phyloP scores from a whole-genome alignment of 441 rosid species.

The Pelargonium fulgidum region DNA sequence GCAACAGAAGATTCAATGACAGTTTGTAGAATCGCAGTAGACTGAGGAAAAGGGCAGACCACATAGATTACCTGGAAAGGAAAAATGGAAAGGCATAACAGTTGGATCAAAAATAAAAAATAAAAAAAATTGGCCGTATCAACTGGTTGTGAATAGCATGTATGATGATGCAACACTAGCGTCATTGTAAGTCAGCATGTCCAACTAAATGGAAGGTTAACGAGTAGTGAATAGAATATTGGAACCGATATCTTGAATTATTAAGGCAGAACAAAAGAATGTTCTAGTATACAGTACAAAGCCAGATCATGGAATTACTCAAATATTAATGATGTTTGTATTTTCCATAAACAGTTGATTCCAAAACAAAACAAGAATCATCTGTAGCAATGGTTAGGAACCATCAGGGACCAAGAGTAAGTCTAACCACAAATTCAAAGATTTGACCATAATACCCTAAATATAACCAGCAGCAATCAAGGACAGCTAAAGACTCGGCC shows the following conservation, averaged over 20 bases:
- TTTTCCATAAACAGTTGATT: neutral
- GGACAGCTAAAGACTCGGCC: neutral
- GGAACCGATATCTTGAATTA: neutral
- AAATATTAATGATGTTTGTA: neutral
- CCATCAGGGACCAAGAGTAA: constrained; percentile 4
- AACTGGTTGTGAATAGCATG: constrained; percentile 14
- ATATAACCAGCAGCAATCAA: neutral
- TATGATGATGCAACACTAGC: neutral
- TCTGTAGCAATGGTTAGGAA: neutral
- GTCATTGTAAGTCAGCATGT: neutral
- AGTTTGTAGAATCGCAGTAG: constrained; percentile 79
- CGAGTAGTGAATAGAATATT: neutral
- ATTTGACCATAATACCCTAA: neutral
- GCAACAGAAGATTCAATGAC: constrained; percentile 84
- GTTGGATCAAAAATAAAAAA: constrained; percentile 15
- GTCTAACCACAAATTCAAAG: neutral
- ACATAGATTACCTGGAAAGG: constrained; percentile 79
- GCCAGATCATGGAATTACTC: neutral
- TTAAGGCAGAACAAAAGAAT: neutral
- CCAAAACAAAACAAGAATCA: neutral
- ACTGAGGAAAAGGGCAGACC: constrained; percentile 99
- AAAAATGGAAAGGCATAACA: neutral
- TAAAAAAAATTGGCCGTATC: constrained; percentile 5
- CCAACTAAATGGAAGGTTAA: neutral
- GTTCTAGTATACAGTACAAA: neutral